Evolutionary conservation across 208 protist genomes (phyloP), one percentile per base, ranked within the genome.

Genomic region (Cochliopodium minus): DNA sequence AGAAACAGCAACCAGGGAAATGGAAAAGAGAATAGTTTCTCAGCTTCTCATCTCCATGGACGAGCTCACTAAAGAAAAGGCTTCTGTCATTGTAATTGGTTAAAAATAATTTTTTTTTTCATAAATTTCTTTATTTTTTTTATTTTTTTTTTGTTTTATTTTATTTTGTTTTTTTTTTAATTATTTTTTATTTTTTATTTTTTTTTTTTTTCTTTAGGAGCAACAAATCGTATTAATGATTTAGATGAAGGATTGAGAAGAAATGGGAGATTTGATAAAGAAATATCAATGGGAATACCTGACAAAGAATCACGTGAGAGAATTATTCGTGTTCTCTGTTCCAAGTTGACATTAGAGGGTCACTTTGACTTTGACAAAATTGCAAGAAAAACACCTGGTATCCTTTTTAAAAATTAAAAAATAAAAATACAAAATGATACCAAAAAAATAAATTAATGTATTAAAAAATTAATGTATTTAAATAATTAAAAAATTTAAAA

Each of bases 31-130:
- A 59, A 97, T 99, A 30, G 93, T 99, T 0, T 84, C 91, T 2
- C 92, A 98, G 77, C 76, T 99, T 15, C 74, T 96, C 7, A 94
- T 89, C n/a, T 97, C 83, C 69, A 91, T 99, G 83, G 93, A 98
- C 61, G 82, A 88, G 59, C 73, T 91, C 1, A 65, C 76, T 0
- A 39, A 90, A 77, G 83, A 72, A 76, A 33, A 71, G 85, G 62
- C 59, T 77, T 36, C 71, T 70, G 86, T 93, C 13, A 79, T 88
- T 36, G 85, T 95, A 4, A 87, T 95, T 75, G 86, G 86, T 1
- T n/a, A n/a, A n/a, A n/a, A n/a, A n/a, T n/a, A n/a, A n/a, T n/a
- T n/a, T n/a, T n/a, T n/a, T n/a, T n/a, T n/a, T n/a, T n/a, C n/a
- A n/a, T n/a, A n/a, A n/a, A n/a, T n/a, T n/a, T n/a, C n/a, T n/a